These are phyloP conservation scores for Penicillium tannophilum DNA, from an alignment of 495 filamentous ascomycete species.

Conservation along the genomic window DNA sequence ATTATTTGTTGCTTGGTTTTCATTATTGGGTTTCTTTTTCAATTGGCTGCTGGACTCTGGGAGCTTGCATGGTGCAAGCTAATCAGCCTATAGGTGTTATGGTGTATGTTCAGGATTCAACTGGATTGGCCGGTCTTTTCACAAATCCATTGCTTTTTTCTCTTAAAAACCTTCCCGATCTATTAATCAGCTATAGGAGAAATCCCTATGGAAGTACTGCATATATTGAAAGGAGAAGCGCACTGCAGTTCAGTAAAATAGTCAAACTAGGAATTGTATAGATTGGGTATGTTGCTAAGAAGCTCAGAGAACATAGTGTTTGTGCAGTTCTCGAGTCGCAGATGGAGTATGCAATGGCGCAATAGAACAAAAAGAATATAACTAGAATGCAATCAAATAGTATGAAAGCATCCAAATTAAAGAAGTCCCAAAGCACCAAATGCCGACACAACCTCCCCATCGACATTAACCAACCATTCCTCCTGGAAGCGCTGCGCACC, in stretches of 20 bases:
- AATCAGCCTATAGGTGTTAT: conserved; percentile 6
- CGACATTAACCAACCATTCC: conserved; percentile 85
- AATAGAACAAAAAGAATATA: conserved; percentile 1
- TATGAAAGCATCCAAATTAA: conserved; percentile 7
- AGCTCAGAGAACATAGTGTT: neutral
- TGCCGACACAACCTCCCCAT: conserved; percentile 70
- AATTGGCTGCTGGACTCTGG: conserved; percentile 10
- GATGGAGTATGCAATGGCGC: neutral
- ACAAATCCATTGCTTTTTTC: neutral
- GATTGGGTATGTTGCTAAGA: conserved; percentile 7
- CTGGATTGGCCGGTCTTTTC: neutral
- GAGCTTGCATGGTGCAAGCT: conserved; percentile 6
- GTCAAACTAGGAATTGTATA: neutral
- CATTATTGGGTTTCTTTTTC: neutral
- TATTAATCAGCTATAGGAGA: no score
- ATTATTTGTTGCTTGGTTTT: neutral
- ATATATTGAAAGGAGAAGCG: neutral
- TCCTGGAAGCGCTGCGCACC: conserved; percentile 73
- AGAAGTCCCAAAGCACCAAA: conserved; percentile 61
- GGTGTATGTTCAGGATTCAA: neutral
- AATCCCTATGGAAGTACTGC: no score
- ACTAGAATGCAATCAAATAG: neutral
- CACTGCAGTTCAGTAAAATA: neutral
- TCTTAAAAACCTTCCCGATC: neutral
- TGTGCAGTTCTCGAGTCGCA: neutral